Evolutionary conservation across 2,329 filamentous ascomycete genomes (phyloP).

Genomic region (Grosmannia penicillata): DNA sequence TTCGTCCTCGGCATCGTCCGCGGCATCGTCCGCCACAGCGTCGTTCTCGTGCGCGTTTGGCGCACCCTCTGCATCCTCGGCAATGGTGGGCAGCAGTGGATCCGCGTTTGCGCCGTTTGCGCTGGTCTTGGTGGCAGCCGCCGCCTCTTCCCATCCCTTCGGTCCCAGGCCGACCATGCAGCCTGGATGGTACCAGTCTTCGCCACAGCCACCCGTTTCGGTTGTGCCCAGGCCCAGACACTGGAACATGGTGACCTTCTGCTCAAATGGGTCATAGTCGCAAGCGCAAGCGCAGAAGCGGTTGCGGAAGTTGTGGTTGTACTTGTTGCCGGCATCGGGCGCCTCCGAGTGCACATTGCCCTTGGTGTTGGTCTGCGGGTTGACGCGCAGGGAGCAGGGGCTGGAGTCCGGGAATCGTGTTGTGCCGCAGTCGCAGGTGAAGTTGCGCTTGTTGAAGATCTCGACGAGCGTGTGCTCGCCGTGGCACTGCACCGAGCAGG

Average conservation of each 20-base stretch:
- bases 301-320: slow-evolving; percentile 93
- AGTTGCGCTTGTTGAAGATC: slow-evolving; percentile 89
- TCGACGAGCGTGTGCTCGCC: slow-evolving; percentile 91
- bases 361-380: slow-evolving; percentile 58
- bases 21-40: slow-evolving; percentile 13
- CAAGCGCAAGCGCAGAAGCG: slow-evolving; percentile 81
- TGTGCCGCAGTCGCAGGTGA: slow-evolving; percentile 92
- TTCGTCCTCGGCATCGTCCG: slow-evolving; percentile 33
- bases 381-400: slow-evolving; percentile 62
- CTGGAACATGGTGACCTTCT: slow-evolving; percentile 97
- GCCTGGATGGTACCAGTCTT: slow-evolving; percentile 96
- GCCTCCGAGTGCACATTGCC: slow-evolving; percentile 65
- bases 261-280: slow-evolving; percentile 74
- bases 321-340: slow-evolving; percentile 60
- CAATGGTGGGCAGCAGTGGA: slow-evolving; percentile 8
- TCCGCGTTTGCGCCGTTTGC: not conserved
- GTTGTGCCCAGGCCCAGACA: slow-evolving; percentile 72
- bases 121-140: not conserved
- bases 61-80: slow-evolving; percentile 5
- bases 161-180: slow-evolving; percentile 72
- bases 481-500: slow-evolving; percentile 92
- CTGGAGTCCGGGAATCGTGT: slow-evolving; percentile 56
- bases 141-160: slow-evolving; percentile 46
- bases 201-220: slow-evolving; percentile 78
- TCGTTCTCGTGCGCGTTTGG: slow-evolving; percentile 10